Percentiles rank a stretch among this genome's conserved stretches.
phyloP scores from a whole-genome alignment of 2,329 filamentous ascomycete genomes.

The Botrytis cinerea region DNA sequence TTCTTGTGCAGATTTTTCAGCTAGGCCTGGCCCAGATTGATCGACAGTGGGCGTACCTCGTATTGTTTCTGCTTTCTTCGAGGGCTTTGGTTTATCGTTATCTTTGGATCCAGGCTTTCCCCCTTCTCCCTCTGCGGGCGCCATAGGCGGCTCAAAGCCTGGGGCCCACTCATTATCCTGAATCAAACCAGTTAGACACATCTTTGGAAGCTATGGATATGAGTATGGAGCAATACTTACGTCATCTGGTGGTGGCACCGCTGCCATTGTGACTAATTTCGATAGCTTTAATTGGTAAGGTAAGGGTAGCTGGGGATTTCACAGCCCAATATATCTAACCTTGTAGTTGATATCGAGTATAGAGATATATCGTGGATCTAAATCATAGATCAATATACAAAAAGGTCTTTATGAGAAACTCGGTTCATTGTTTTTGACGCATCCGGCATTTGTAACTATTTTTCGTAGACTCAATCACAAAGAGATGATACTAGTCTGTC shows the following conservation, averaged over 20 bases:
- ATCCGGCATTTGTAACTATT: neutral
- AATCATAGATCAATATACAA: neutral
- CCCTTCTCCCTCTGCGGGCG: too few species aligned
- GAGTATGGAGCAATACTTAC: neutral
- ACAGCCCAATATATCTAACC: neutral
- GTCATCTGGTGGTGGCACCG: neutral
- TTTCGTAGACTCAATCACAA: neutral
- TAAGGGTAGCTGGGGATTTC: neutral
- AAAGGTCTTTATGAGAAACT: neutral
- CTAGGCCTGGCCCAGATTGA: neutral
- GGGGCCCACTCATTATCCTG: neutral
- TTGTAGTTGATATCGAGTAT: neutral
- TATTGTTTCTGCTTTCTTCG: conserved; percentile 1
- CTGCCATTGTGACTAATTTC: conserved; percentile 1
- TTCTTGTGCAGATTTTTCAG: conserved; percentile 7
- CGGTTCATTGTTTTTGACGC: conserved; percentile 6
- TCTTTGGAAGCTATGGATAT: neutral
- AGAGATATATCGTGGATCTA: neutral
- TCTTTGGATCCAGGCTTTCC: neutral
- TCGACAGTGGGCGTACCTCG: conserved; percentile 5
- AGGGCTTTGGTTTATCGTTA: too few species aligned
- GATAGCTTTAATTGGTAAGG: neutral
- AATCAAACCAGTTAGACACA: neutral
- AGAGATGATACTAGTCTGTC: neutral
- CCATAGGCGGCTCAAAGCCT: neutral